Conservation (phyloP, 257 asterid genomes). For the Nicotiana paniculata region DNA sequence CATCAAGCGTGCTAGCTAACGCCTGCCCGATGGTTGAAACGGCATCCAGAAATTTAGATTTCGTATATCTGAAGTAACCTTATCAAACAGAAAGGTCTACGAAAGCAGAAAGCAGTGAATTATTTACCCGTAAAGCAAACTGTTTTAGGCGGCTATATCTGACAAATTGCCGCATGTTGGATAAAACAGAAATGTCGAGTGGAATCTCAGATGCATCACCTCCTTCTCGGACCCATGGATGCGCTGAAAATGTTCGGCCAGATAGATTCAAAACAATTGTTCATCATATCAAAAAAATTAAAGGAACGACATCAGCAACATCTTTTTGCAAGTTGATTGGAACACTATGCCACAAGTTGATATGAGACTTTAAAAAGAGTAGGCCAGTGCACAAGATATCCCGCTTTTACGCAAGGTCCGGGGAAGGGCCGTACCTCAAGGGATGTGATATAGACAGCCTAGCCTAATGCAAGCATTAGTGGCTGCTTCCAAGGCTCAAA, state of each 20-base stretch:
- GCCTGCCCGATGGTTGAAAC: constrained; percentile 37
- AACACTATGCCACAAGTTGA: not conserved
- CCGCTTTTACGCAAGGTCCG: too few species aligned
- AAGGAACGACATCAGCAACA: not conserved
- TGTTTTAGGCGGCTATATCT: constrained; percentile 68
- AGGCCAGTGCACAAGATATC: too few species aligned
- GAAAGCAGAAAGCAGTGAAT: not conserved
- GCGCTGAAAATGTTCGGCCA: constrained; percentile 40
- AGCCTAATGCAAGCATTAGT: too few species aligned
- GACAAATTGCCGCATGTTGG: constrained; percentile 76
- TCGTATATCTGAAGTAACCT: not conserved
- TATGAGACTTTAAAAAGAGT: too few species aligned
- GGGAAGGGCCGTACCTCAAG: too few species aligned
- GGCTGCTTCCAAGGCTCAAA: too few species aligned
- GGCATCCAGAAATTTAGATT: not conserved
- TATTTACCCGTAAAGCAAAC: constrained; percentile 69
- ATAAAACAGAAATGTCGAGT: constrained; percentile 66
- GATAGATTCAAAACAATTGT: not conserved
- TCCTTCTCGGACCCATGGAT: constrained; percentile 87
- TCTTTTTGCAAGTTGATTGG: not conserved
- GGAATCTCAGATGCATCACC: constrained; percentile 87
- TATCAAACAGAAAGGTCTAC: not conserved
- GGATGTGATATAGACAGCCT: too few species aligned
- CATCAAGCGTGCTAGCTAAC: constrained; percentile 75
- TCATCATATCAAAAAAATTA: not conserved